Evolutionary conservation across 192 early-diverging fungal genomes (phyloP), one percentile per base, ranked within the genome.

Genomic region (Diversispora epigaea): DNA sequence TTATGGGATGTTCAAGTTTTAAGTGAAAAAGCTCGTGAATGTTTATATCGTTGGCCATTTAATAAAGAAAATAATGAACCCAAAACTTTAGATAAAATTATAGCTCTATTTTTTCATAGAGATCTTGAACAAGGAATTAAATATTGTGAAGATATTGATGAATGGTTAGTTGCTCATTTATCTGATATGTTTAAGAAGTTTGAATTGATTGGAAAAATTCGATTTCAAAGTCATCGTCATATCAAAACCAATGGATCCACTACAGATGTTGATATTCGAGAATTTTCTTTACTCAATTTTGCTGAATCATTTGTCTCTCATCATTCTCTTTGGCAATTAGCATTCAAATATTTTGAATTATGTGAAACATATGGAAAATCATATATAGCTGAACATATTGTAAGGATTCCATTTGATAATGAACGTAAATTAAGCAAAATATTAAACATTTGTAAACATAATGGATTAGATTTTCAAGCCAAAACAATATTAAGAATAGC

Each of bases 291-390:
- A 19, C 39, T 75, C 43, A 61, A 50, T n/a, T 75, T 52, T 75
- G 62, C 57, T 9, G 73, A 75, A 50, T 40, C 57, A 21, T 10
- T 75, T 17, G 46, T 61, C 4, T n/a, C 17, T 4, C 45, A 65
- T 43, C 4, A 44, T n/a, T 43, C 62, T 6, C 12, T 75, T n/a
- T 75, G 73, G 73, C 58, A 60, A 17, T 17, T 75, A 21, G 73
- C 39, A 12, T 75, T 75, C 54, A 57, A 75, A 49, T 75, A 75
- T 65, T 65, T 75, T 3, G 45, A 55, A 14, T 45, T 55, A 45
- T 75, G 73, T 44, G 52, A 54, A 41, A 63, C 5, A 43, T 55
- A 17, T 45, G 73, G 73, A 65, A 15, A 44, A 19, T 17, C 41
- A 39, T 75, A 64, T 55, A 65, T 75, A 9, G 17, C 40, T 63